Evolutionary conservation across 257 asterid species (phyloP).

Genomic region (Scutellaria minor): DNA sequence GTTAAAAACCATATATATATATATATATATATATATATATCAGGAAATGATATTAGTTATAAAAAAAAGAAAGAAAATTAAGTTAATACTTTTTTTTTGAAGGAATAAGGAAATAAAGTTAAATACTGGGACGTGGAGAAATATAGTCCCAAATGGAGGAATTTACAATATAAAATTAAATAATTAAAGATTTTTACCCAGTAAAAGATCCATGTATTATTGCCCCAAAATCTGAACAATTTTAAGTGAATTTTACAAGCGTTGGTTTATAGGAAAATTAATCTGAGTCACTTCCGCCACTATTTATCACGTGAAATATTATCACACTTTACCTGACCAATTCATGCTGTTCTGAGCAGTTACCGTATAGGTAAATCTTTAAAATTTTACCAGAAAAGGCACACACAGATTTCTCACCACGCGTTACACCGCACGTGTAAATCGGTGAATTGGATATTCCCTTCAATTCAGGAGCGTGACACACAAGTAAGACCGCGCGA

Average conservation of each 20-base stretch:
- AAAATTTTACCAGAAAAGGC: conserved; percentile 33
- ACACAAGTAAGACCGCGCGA: background rate
- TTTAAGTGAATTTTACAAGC: background rate
- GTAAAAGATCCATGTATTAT: background rate
- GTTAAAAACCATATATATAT: no score
- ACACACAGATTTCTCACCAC: background rate
- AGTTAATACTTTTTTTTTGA: no score
- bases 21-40: no score
- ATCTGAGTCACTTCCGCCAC: conserved; percentile 27
- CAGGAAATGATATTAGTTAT: no score
- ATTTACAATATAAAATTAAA: no score
- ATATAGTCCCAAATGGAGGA: no score
- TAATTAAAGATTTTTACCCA: no score
- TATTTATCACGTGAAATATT: conserved; percentile 26
- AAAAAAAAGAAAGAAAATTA: no score
- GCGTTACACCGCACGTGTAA: background rate
- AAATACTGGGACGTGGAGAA: no score
- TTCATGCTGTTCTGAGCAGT: conserved; percentile 30
- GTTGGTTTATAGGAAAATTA: background rate
- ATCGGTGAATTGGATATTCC: no score
- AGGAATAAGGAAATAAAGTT: no score
- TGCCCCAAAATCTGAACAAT: background rate
- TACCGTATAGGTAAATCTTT: conserved; percentile 39
- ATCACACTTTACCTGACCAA: conserved; percentile 27
- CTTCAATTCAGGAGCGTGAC: background rate